These are phyloP conservation scores for Penicillium macrosclerotiorum DNA, from an alignment of 495 filamentous ascomycete genomes.

Conservation along the genomic window DNA sequence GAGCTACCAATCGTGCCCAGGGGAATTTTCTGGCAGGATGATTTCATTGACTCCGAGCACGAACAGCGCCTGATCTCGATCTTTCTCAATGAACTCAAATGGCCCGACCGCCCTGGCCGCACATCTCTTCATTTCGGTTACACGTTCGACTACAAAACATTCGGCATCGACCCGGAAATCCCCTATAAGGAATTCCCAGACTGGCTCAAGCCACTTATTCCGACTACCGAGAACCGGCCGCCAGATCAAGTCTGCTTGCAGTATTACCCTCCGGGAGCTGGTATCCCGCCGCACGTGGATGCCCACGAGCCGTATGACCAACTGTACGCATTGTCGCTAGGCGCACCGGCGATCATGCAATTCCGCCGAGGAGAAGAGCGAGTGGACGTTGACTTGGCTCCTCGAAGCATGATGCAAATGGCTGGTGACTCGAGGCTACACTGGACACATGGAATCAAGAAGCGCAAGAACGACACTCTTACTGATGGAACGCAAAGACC, in stretches of 20 bases:
- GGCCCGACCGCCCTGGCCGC: conserved; percentile 37
- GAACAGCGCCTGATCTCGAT: conserved; percentile 33
- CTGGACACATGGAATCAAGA: conserved; percentile 45
- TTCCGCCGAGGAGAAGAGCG: conserved; percentile 30
- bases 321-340: conserved; percentile 39
- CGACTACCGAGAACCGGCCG: conserved; percentile 31
- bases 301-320: conserved; percentile 39
- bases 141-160: conserved; percentile 45
- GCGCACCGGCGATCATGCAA: conserved; percentile 37
- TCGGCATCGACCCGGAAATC: conserved; percentile 37
- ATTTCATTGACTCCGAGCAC: conserved; percentile 33
- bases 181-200: conserved; percentile 39
- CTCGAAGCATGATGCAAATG: conserved; percentile 41
- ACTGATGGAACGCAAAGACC: conserved; percentile 30
- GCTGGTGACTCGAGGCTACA: conserved; percentile 34
- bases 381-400: conserved; percentile 32
- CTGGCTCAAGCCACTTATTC: conserved; percentile 39
- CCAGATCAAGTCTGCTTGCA: conserved; percentile 45
- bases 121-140: conserved; percentile 44
- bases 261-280: conserved; percentile 40
- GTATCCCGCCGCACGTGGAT: conserved; percentile 44
- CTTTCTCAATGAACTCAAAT: conserved; percentile 31
- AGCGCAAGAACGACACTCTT: conserved; percentile 38
- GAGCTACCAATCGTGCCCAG: conserved; percentile 30
- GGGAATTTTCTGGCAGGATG: conserved; percentile 33